Evolutionary conservation across 805 yeast species (phyloP), one percentile per base, ranked within the genome.

Genomic region (Starmerella riodocensis): DNA sequence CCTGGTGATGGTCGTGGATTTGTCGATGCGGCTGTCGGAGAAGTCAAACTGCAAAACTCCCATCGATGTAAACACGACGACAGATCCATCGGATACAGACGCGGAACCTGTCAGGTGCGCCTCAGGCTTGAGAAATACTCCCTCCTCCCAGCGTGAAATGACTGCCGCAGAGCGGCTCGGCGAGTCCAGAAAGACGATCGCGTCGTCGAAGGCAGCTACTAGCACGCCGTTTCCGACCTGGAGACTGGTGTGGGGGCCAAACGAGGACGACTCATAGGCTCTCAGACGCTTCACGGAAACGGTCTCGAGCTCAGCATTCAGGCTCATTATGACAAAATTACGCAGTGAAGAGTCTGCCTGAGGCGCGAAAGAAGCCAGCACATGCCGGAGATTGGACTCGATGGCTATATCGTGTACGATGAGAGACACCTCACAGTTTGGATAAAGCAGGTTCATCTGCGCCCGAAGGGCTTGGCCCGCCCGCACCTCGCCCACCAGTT

Each of bases 101-200:
- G 62, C 60, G 6, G 76, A 55, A 0, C 86, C 85, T 26, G 78
- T 59, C 16, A 83, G 61, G 0, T 64, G 55, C 4, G 76, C 66
- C 14, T 67, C 64, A 1, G 65, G 43, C 43, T 72, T 73, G 47
- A 86, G 69, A 5, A 67, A 60, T 11, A 86, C 64, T 11, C 73
- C 63, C 55, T 88, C 96, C 57, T 85, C 94, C 94, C 94, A 86
- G 50, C 76, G 42, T 5, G 42, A 32, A 22, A 16, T 20, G 20
- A 9, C 16, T 24, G 22, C 42, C 24, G 31, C 48, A 7, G 11
- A 34, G 29, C 5, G 71, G 66, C 35, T 81, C 5, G 42, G 38
- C 3, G 72, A 67, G 31, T 82, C 93, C 1, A 80, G 67, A 39
- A 86, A 52, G 2, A 81, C 73, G 11, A 84, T 65, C 0, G 83